phyloP scores from a whole-genome alignment of 768 basidiomycete genomes.

The Leccinum fibrillosum region DNA sequence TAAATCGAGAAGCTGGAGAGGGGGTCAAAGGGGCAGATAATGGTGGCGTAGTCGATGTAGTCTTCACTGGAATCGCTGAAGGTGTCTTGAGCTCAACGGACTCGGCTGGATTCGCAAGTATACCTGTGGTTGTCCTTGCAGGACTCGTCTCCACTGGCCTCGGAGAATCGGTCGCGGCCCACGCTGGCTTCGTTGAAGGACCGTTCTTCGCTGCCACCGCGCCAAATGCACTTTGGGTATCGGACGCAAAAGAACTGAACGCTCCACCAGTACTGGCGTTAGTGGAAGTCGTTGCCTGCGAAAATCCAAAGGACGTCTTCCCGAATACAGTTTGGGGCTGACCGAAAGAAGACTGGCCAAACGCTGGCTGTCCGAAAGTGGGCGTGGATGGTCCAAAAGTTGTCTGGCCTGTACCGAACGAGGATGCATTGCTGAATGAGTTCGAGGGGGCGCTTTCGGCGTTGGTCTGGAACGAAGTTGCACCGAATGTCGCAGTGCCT shows the following conservation, averaged over 20 bases:
- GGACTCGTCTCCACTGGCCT: conserved; percentile 10
- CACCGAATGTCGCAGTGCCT: conserved; percentile 15
- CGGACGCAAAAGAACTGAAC: conserved; percentile 36
- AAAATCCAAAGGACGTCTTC: conserved; percentile 20
- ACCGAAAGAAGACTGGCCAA: conserved; percentile 36
- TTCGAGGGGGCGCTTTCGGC: conserved; percentile 17
- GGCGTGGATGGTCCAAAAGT: conserved; percentile 27
- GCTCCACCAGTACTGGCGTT: conserved; percentile 25
- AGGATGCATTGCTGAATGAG: conserved; percentile 29
- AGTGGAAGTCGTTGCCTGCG: conserved; percentile 10
- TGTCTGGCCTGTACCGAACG: conserved; percentile 34
- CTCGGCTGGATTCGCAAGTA: conserved; percentile 11
- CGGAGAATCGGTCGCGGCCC: conserved; percentile 12
- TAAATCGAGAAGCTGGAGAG: conserved; percentile 1
- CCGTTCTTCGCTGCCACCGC: conserved; percentile 15
- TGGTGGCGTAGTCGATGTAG: conserved; percentile 4
- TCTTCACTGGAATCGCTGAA: conserved; percentile 8
- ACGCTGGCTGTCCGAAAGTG: conserved; percentile 38
- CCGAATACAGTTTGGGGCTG: conserved; percentile 21
- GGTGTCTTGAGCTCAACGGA: conserved; percentile 8
- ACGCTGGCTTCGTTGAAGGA: conserved; percentile 22
- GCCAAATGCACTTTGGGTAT: conserved; percentile 29
- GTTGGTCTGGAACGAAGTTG: conserved; percentile 12
- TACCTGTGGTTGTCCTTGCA: neutral
- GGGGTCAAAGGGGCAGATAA: neutral